Percentiles rank a stretch among this genome's conserved stretches.
These are phyloP conservation scores for Cladochytrium tenue DNA, from an alignment of 371 early-diverging fungal genomes.

Conservation along the genomic window DNA sequence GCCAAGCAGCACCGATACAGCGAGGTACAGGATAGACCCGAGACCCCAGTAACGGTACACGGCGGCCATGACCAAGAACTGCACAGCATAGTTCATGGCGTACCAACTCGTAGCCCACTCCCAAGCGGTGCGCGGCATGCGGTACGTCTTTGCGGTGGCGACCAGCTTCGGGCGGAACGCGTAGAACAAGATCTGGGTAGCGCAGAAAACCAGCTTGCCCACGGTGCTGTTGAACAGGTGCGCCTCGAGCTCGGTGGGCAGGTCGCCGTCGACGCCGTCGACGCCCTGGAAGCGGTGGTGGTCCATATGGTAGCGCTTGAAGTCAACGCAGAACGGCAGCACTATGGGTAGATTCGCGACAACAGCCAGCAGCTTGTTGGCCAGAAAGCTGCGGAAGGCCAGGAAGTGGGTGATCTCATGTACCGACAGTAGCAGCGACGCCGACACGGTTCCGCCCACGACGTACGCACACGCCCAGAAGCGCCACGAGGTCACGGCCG, in stretches of 20 bases:
- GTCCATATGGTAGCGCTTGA: constrained; percentile 86
- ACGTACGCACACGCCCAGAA: constrained; percentile 72
- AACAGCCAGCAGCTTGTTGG: constrained; percentile 80
- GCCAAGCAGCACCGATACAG: constrained; percentile 81
- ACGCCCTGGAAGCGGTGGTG: constrained; percentile 97
- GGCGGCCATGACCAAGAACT: constrained; percentile 26
- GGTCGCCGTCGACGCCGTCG: constrained; percentile 91
- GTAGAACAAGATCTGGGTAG: constrained; percentile 38
- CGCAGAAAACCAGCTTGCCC: constrained; percentile 42
- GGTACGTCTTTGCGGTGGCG: constrained; percentile 23
- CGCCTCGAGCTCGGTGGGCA: constrained; percentile 87
- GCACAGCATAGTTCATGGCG: constrained; percentile 28
- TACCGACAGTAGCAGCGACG: constrained; percentile 68
- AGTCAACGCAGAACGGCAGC: constrained; percentile 47
- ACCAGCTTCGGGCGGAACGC: constrained; percentile 38
- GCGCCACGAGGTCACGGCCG: constrained; percentile 35
- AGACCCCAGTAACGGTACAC: constrained; percentile 24
- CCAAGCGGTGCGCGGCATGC: constrained; percentile 15
- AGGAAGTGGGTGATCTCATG: constrained; percentile 92
- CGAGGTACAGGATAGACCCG: constrained; percentile 64
- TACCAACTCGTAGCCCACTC: constrained; percentile 30
- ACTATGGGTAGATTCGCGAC: constrained; percentile 85
- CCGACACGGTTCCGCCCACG: constrained; percentile 82
- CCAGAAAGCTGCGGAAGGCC: constrained; percentile 64
- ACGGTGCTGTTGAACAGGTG: constrained; percentile 57